Conservation (phyloP, 2,329 filamentous ascomycete genomes). For the Neofusicoccum kwambonambiense region DNA sequence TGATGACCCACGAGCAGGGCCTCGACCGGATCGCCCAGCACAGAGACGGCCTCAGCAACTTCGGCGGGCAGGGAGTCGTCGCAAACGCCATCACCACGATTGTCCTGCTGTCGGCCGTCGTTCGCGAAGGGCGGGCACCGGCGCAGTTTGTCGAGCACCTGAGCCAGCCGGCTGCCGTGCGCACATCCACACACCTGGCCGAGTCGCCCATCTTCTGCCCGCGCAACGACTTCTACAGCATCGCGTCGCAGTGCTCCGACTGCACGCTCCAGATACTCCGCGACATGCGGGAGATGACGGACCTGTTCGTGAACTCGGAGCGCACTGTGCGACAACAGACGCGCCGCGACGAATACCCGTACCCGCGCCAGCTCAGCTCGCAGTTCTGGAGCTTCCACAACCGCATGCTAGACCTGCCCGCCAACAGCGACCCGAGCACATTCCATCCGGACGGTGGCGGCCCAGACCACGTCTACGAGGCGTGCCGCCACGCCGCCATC, state of each 20-base stretch:
- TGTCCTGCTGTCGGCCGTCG: neutral
- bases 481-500: slow-evolving; percentile 15
- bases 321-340: neutral
- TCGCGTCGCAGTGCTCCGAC: neutral
- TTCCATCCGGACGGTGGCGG: neutral
- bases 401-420: slow-evolving; percentile 4
- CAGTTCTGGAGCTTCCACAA: slow-evolving; percentile 9
- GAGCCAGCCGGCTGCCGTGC: neutral
- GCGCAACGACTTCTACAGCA: slow-evolving; percentile 13
- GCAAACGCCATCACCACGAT: neutral
- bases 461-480: slow-evolving; percentile 13
- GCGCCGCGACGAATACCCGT: neutral
- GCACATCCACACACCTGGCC: neutral
- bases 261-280: slow-evolving; percentile 5
- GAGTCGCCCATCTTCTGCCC: slow-evolving; percentile 17
- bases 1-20: slow-evolving; percentile 15
- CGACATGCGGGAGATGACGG: slow-evolving; percentile 14
- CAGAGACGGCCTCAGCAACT: neutral
- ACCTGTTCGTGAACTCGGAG: slow-evolving; percentile 8
- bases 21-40: slow-evolving; percentile 8
- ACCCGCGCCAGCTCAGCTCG: neutral
- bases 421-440: neutral
- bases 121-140: slow-evolving; percentile 8
- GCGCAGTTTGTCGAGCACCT: neutral
- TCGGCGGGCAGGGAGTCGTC: slow-evolving; percentile 6